Conservation (phyloP, 2,329 filamentous ascomycete genomes). For the Trichoderma sp. region DNA sequence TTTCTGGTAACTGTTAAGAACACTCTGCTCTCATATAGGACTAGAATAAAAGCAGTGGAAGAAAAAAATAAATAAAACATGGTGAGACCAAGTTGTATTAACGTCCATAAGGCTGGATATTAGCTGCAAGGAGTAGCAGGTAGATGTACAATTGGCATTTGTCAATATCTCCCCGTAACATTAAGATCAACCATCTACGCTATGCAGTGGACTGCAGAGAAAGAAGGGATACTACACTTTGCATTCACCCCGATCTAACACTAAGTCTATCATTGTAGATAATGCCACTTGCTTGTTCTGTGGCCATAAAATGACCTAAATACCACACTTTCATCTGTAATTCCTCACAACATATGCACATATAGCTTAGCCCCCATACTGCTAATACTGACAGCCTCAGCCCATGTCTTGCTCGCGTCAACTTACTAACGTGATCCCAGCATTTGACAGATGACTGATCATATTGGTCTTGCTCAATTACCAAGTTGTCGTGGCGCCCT, state of each 20-base stretch:
- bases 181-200: not conserved
- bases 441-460: not conserved
- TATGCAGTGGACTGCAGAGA: not conserved
- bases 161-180: not conserved
- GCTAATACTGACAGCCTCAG: not conserved
- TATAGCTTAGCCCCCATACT: not conserved
- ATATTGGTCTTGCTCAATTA: not conserved
- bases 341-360: not conserved
- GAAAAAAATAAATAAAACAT: not conserved
- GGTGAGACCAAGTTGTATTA: not conserved
- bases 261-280: not conserved
- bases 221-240: not conserved
- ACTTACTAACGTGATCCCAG: not conserved
- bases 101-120: not conserved
- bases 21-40: too few relatives aligned
- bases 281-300: not conserved
- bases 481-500: not conserved
- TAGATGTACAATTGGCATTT: not conserved
- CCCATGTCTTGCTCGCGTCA: not conserved
- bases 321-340: not conserved
- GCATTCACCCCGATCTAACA: not conserved
- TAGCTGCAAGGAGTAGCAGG: not conserved
- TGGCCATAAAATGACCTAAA: not conserved
- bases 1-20: too few relatives aligned
- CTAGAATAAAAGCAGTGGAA: not conserved